Evolutionary conservation across 2,329 filamentous ascomycete species (phyloP), one percentile per base, ranked within the genome.

Genomic region (Fonsecaea pedrosoi): DNA sequence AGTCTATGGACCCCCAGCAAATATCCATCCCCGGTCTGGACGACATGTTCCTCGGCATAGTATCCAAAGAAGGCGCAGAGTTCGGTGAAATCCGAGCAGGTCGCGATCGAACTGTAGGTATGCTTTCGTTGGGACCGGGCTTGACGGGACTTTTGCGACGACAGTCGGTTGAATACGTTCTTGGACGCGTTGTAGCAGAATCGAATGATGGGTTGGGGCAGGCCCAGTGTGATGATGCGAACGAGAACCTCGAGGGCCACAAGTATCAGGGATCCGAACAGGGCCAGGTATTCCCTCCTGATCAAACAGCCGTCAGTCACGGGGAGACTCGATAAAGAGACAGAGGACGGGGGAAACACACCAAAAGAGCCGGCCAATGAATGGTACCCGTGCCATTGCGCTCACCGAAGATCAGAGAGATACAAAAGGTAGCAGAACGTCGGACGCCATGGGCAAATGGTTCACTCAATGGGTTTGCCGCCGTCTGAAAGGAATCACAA

Each of bases 21-120:
- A 76, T 96, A 99, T 15, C 95, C 95, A 82, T 99, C 95, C 69
- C 88, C 89, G 1, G 95, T 99, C 79, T 97, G 94, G 10, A 96
- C 91, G 58, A 99, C 90, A 77, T 99, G 95, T 80, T 99, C 95
- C 78, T 99, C 95, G 5, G 94, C 92, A 73, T 92, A 90, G 79
- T 97, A 98, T 55, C 94, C 94, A 78, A 90, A 97, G 12, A 97
- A 82, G 45, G 89, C 90, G 79, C 94, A 98, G n/a, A 99, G 86
- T 75, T 98, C 94, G 54, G 92, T 88, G 77, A 99, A 98, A 76
- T 98, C 95, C 68, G 91, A 87, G 4, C 94, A 92, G 75, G 95
- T 90, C 64, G 92, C 90, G 65, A 99, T 89, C 8, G 89, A 88
- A n/a, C 82, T 86, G 45, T 92, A 92, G 64, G 92, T 84, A 45